A percentile compares a stretch with the other conserved stretches of the same genome.
These are phyloP conservation scores for Vigna mungo DNA, from an alignment of 306 rosid genomes.

Conservation along the genomic window DNA sequence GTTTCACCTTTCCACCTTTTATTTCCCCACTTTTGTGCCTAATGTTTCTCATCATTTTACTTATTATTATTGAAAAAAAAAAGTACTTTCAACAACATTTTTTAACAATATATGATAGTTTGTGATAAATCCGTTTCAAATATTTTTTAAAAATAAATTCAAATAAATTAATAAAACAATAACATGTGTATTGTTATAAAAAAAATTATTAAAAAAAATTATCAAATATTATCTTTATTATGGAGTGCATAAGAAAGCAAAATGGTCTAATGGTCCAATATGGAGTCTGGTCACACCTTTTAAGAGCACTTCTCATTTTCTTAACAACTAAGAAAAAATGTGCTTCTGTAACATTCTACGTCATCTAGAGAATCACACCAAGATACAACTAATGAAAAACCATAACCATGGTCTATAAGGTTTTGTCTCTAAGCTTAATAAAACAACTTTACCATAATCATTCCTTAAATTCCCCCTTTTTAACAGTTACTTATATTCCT, in stretches of 20 bases:
- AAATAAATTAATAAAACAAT: no score
- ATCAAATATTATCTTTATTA: no score
- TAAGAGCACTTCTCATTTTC: slow-evolving; percentile 42
- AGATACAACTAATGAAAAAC: slow-evolving; percentile 1
- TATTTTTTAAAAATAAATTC: no score
- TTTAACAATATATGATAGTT: no score
- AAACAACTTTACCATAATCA: not conserved
- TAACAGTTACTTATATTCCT: no score
- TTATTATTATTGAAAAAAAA: not conserved
- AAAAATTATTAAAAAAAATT: no score
- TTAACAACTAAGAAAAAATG: slow-evolving; percentile 38
- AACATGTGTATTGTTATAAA: no score
- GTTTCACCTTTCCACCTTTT: not conserved
- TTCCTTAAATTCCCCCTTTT: no score
- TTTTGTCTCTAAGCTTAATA: not conserved
- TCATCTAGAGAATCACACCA: not conserved
- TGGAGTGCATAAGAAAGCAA: slow-evolving; percentile 21
- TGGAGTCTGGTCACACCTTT: slow-evolving; percentile 36
- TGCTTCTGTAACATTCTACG: not conserved
- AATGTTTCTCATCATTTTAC: slow-evolving; percentile 20
- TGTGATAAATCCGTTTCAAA: no score
- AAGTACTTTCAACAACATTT: no score
- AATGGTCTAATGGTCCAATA: slow-evolving; percentile 45
- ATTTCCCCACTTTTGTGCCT: not conserved
- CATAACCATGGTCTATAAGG: not conserved